Conservation (phyloP, 2,329 filamentous ascomycete genomes). For the Claviceps digitariae region DNA sequence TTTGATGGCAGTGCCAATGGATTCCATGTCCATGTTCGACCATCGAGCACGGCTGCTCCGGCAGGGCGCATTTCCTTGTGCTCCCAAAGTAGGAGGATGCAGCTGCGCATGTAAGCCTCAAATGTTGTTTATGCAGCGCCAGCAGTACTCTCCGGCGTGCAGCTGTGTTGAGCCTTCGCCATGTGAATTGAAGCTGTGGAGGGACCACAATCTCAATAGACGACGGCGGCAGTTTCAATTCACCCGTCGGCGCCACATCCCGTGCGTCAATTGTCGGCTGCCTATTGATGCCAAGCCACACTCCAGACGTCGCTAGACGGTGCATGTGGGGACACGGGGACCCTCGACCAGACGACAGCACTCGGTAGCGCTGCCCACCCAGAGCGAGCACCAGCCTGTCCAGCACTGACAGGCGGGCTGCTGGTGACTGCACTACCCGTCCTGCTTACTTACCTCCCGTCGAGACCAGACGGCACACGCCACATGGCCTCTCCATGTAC, state of each 20-base stretch:
- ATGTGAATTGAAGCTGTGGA: too few species aligned
- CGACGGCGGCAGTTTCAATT: too few species aligned
- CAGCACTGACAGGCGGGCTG: too few species aligned
- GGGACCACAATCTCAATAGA: background rate
- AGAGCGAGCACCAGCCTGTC: too few species aligned
- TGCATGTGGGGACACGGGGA: too few species aligned
- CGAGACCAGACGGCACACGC: constrained; percentile 2
- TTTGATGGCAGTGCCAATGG: background rate
- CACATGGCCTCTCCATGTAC: constrained; percentile 7
- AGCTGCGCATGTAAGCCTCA: background rate
- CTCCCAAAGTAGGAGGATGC: background rate
- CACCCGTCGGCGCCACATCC: background rate
- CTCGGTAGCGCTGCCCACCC: too few species aligned
- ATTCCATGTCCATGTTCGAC: background rate
- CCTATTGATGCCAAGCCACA: background rate
- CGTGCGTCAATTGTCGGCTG: background rate
- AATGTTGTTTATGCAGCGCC: background rate
- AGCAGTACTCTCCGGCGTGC: background rate
- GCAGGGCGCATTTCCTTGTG: background rate
- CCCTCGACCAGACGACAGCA: too few species aligned
- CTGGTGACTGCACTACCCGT: background rate
- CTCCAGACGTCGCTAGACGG: too few species aligned
- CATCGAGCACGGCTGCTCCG: background rate
- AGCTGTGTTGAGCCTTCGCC: background rate
- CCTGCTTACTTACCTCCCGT: too few species aligned